phyloP scores from a whole-genome alignment of 1,139 yeast species.

The Nakaseomyces kungkrabaensis region DNA sequence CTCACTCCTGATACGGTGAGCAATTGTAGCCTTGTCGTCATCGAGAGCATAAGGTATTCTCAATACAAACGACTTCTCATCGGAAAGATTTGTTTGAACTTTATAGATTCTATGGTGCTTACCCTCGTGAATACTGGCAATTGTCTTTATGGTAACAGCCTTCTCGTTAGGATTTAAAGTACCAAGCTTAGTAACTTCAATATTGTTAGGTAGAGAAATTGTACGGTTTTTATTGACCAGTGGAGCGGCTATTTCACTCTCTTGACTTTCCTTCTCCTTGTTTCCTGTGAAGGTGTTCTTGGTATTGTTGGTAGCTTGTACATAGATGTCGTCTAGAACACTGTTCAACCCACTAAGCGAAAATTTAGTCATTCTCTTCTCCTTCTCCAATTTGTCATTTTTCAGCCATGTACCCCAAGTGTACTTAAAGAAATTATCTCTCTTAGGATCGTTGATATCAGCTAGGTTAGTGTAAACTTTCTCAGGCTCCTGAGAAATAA shows the following conservation, averaged over 20 bases:
- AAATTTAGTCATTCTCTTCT: constrained; percentile 70
- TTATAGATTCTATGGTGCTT: constrained; percentile 83
- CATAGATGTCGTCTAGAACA: constrained; percentile 37
- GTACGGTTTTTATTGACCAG: constrained; percentile 35
- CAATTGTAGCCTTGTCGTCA: constrained; percentile 46
- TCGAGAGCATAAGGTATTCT: constrained; percentile 78
- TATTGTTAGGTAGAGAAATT: constrained; percentile 39
- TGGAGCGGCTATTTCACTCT: constrained; percentile 29
- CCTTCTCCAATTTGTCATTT: constrained; percentile 64
- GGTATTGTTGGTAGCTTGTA: constrained; percentile 25
- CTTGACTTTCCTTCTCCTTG: constrained; percentile 10
- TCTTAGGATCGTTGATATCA: constrained; percentile 57
- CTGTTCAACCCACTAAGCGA: constrained; percentile 65
- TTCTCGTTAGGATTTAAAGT: constrained; percentile 34
- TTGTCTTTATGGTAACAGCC: constrained; percentile 46
- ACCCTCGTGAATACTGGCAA: constrained; percentile 85
- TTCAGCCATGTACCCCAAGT: constrained; percentile 94
- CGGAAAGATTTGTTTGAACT: constrained; percentile 47
- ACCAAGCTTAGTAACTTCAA: constrained; percentile 36
- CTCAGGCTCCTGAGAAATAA: constrained; percentile 22
- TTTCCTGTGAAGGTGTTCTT: background rate
- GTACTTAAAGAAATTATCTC: constrained; percentile 72
- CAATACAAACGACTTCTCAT: constrained; percentile 49
- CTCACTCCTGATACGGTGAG: constrained; percentile 70
- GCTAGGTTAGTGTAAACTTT: constrained; percentile 40